A percentile compares a stretch with the other conserved stretches of the same genome.
Evolutionary conservation across 805 yeast species (phyloP).

Genomic region (Cyberlindnera mrakii): DNA sequence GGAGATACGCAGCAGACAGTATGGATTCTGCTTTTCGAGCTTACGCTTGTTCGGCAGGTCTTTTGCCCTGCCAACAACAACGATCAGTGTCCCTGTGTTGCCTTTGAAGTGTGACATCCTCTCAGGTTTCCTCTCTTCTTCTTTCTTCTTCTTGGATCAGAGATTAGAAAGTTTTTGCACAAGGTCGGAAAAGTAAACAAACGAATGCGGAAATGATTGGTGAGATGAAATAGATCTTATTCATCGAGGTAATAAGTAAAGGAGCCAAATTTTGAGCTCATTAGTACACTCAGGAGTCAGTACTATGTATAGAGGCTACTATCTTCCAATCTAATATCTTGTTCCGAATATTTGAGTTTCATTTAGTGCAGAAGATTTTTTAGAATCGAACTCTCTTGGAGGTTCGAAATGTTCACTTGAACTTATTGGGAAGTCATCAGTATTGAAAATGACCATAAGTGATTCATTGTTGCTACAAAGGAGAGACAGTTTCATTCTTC

Average conservation of each 20-base stretch:
- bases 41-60: conserved; percentile 83
- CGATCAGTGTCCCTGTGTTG: conserved; percentile 50
- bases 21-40: conserved; percentile 91
- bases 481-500: too few species aligned
- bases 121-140: not conserved
- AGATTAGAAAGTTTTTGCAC: not conserved
- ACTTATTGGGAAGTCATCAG: too few species aligned
- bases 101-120: conserved; percentile 25
- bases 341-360: too few species aligned
- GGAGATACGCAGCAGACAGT: conserved; percentile 75
- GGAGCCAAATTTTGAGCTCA: too few species aligned
- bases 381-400: too few species aligned
- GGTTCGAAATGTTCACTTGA: too few species aligned
- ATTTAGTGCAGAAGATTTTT: not conserved
- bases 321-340: not conserved
- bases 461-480: too few species aligned
- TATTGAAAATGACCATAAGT: too few species aligned
- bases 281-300: not conserved
- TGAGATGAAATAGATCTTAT: not conserved
- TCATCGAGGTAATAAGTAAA: too few species aligned
- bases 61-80: conserved; percentile 74
- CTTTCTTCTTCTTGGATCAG: not conserved
- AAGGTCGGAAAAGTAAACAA: conserved; percentile 8
- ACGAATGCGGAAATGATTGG: not conserved
- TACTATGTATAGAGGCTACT: too few species aligned